Evolutionary conservation across 345 rosid species (phyloP).

Genomic region (Passiflora organensis): DNA sequence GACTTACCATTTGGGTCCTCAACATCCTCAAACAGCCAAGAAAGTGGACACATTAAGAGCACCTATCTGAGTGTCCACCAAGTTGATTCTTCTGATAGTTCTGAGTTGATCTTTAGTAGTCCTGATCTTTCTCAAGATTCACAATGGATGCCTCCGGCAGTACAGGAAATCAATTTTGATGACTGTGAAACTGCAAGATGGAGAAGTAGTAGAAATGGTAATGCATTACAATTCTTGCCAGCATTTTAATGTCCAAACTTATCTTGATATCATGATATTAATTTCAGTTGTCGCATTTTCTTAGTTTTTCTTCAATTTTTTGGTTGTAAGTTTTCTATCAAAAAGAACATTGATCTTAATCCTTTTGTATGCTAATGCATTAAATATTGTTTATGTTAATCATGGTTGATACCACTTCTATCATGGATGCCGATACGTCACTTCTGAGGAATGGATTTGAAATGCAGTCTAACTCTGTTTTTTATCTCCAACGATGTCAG

Average conservation of each 20-base stretch:
- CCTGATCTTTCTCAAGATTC: slow-evolving; percentile 44
- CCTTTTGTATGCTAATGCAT: too few species aligned
- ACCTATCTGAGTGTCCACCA: slow-evolving; percentile 28
- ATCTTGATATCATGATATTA: neutral
- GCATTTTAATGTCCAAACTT: neutral
- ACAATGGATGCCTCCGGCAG: slow-evolving; percentile 52
- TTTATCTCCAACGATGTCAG: too few species aligned
- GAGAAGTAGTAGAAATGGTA: slow-evolving; percentile 34
- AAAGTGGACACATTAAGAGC: slow-evolving; percentile 40
- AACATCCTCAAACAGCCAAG: slow-evolving; percentile 51
- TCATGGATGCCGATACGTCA: too few species aligned
- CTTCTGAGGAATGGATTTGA: too few species aligned
- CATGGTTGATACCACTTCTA: too few species aligned
- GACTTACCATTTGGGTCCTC: slow-evolving; percentile 43
- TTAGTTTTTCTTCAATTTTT: too few species aligned
- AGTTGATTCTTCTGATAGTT: slow-evolving; percentile 33
- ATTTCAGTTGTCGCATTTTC: neutral
- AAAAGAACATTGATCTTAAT: too few species aligned
- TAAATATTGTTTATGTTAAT: too few species aligned
- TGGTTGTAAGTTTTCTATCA: too few species aligned
- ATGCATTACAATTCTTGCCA: neutral
- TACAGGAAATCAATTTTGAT: slow-evolving; percentile 43
- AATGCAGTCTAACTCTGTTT: too few species aligned
- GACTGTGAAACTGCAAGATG: slow-evolving; percentile 35
- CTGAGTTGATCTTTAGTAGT: slow-evolving; percentile 33